Conservation (phyloP, 2,329 filamentous ascomycete genomes). For the Aspergillus sp. region DNA sequence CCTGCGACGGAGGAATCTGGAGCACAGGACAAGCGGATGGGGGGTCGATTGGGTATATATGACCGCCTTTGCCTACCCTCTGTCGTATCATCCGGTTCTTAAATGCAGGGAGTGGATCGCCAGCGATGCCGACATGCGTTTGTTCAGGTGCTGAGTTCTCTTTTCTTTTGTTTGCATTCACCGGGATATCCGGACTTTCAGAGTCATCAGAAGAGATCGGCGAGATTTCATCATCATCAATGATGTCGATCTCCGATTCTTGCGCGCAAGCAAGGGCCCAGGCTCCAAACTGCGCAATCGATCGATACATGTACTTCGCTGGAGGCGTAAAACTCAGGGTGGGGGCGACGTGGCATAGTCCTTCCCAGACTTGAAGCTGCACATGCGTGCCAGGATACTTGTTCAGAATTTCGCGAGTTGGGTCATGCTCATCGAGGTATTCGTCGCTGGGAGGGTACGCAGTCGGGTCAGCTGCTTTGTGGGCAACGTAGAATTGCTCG, state of each 20-base stretch:
- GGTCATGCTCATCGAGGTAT: conserved; percentile 62
- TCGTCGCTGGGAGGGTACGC: conserved; percentile 69
- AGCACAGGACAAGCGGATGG: conserved; percentile 65
- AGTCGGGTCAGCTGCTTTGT: conserved; percentile 84
- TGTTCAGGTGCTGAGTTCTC: conserved; percentile 19
- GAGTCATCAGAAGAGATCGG: conserved; percentile 62
- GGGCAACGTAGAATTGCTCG: conserved; percentile 91
- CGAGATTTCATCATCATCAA: conserved; percentile 74
- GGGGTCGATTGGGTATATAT: conserved; percentile 65
- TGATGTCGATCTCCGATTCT: conserved; percentile 72
- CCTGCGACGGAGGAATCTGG: conserved; percentile 59
- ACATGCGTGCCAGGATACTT: conserved; percentile 83
- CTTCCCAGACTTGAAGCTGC: conserved; percentile 93
- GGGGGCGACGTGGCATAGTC: conserved; percentile 86
- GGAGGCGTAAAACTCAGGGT: conserved; percentile 95
- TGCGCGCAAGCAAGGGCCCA: conserved; percentile 87
- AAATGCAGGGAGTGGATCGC: conserved; percentile 78
- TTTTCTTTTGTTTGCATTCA: conserved; percentile 5
- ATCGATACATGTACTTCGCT: conserved; percentile 93
- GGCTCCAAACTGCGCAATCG: conserved; percentile 87
- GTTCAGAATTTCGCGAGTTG: conserved; percentile 51
- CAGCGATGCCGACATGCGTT: conserved; percentile 72
- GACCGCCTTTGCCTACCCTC: conserved; percentile 74
- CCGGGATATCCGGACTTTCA: conserved; percentile 14
- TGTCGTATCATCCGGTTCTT: conserved; percentile 89